Conservation (phyloP, 768 basidiomycete species). For the Xerocomellus amylosporus region DNA sequence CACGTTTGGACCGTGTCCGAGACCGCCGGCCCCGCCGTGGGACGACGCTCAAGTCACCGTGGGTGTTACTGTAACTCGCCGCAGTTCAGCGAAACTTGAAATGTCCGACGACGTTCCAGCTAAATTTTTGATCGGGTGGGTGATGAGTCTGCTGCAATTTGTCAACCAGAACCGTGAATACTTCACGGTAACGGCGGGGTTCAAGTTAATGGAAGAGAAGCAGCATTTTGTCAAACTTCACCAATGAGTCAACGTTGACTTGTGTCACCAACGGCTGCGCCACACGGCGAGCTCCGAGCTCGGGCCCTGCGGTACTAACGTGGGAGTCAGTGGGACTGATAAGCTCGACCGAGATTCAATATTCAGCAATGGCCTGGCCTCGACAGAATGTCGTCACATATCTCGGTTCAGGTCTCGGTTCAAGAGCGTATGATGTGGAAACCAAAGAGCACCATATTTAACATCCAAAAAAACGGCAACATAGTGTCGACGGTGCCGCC, state of each 20-base stretch:
- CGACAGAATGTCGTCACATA: neutral
- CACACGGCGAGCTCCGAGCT: constrained; percentile 18
- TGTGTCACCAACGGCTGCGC: neutral
- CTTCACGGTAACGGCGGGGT: neutral
- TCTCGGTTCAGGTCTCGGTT: neutral
- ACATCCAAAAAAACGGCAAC: neutral
- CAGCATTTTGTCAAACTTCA: neutral
- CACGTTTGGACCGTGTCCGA: neutral
- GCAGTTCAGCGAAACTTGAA: neutral
- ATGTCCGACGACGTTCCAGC: neutral
- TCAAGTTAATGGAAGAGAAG: constrained; percentile 16
- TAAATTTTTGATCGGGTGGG: neutral
- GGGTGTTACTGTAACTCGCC: neutral
- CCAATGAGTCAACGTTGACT: neutral
- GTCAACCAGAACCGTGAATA: constrained; percentile 12
- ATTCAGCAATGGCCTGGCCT: neutral
- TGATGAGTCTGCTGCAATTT: neutral
- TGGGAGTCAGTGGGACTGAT: neutral
- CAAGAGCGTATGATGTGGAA: neutral
- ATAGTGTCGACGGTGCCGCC: constrained; percentile 7
- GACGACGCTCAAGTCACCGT: no score
- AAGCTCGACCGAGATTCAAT: neutral
- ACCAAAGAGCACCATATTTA: neutral
- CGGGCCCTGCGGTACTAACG: neutral
- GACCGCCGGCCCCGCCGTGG: neutral